Evolutionary conservation across 345 rosid species (phyloP).

Genomic region (Trapa bicornis): DNA sequence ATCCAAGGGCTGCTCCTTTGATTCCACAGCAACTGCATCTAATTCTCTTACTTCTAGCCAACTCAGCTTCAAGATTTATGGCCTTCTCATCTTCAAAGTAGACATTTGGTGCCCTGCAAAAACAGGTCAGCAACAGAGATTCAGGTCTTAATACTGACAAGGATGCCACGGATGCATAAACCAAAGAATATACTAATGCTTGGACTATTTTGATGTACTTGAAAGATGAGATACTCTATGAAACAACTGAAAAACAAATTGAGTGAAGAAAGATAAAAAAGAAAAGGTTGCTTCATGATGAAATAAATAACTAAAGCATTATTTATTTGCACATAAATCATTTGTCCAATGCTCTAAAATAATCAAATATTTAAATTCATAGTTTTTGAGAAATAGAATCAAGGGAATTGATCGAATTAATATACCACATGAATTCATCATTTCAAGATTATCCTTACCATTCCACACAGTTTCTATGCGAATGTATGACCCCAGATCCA

Average conservation of each 20-base stretch:
- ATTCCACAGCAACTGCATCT: constrained; percentile 68
- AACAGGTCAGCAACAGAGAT: background rate
- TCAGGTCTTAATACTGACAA: background rate
- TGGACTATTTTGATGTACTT: background rate
- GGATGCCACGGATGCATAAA: background rate
- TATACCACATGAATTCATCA: background rate
- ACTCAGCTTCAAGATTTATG: constrained; percentile 74
- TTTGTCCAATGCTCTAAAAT: background rate
- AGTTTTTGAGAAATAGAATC: background rate
- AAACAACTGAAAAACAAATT: background rate
- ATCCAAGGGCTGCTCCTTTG: constrained; percentile 95
- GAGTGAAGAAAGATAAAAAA: background rate
- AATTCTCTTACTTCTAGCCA: constrained; percentile 69
- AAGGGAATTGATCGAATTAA: background rate
- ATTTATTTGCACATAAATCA: background rate
- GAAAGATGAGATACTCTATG: background rate
- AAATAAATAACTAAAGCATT: background rate
- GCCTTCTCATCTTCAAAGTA: constrained; percentile 56
- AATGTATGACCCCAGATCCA: constrained; percentile 53
- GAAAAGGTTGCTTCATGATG: background rate
- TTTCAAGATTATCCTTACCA: constrained; percentile 38
- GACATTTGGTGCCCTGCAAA: constrained; percentile 83
- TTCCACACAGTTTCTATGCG: constrained; percentile 73
- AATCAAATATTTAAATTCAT: background rate
- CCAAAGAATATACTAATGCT: background rate